These are phyloP conservation scores for Zopfochytrium polystomum DNA, from an alignment of 371 early-diverging fungal species.

Conservation along the genomic window DNA sequence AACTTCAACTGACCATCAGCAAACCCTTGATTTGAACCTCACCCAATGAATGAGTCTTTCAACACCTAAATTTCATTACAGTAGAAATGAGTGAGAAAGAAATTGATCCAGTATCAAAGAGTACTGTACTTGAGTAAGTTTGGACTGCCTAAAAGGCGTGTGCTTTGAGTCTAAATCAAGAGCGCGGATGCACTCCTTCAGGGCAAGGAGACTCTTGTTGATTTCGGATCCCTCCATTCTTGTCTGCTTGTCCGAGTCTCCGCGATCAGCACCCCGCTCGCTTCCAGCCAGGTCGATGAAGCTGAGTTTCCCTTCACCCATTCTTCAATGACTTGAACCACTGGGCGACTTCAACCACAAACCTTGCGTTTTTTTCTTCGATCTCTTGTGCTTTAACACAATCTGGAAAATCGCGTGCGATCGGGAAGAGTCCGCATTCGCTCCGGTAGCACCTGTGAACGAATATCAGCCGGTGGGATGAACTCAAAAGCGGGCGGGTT, in stretches of 20 bases:
- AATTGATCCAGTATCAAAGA: too few species aligned
- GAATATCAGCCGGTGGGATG: too few species aligned
- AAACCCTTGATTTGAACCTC: too few species aligned
- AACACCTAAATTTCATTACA: too few species aligned
- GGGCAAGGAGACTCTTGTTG: slow-evolving; percentile 94
- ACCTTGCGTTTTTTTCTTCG: slow-evolving; percentile 54
- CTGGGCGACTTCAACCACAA: background rate
- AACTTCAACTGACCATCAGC: background rate
- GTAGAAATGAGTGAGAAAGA: too few species aligned
- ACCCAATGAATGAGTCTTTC: slow-evolving; percentile 97
- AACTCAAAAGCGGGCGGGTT: too few species aligned
- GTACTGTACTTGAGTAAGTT: slow-evolving; percentile 96
- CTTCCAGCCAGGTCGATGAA: slow-evolving; percentile 99
- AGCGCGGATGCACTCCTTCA: slow-evolving; percentile 97
- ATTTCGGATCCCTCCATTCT: slow-evolving; percentile 98
- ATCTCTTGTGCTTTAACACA: slow-evolving; percentile 65
- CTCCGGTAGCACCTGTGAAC: slow-evolving; percentile 78
- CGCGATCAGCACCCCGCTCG: slow-evolving; percentile 98
- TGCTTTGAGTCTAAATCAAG: slow-evolving; percentile 90
- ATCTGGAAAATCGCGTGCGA: slow-evolving; percentile 98
- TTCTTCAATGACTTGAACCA: background rate
- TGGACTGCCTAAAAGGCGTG: slow-evolving; percentile 95
- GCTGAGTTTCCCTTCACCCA: slow-evolving; percentile 73
- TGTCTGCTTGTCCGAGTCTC: slow-evolving; percentile 84
- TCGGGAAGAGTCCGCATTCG: slow-evolving; percentile 94